Evolutionary conservation across 257 asterid genomes (phyloP), one percentile per base, ranked within the genome.

Genomic region (Jaltomata sinuosa): DNA sequence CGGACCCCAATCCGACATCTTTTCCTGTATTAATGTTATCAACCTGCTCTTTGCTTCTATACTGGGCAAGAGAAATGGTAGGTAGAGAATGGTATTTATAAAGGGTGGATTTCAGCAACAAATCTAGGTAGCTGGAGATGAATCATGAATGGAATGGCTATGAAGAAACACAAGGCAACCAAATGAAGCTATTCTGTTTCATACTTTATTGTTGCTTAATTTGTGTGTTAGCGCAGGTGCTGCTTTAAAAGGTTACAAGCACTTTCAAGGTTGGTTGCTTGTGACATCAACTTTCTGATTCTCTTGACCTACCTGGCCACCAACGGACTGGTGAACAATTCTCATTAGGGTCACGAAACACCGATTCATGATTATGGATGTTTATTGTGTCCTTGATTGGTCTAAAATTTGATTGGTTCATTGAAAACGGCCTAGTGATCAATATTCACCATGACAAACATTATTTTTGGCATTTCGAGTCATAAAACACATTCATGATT

Each of bases 1-100:
- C 32, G 98, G 97, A 12, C 96, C 99, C 99, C 98, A 96, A 84
- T 96, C 98, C 8, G 96, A 81, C 98, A 94, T 95, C 86, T 87
- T 83, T 2, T 3, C 22, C 62, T 50, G 2, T 57, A 22, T 9
- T 9, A 59, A 22, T 59, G 67, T 59, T 22, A 12, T 12, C 69
- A 62, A 62, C 36, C 3, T 65, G 3, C 27, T 62, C 38, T 45
- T 8, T 74, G 11, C 68, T 61, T 61, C 38, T 62, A 29, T 74
- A 74, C 34, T 12, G 36, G 57, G n/a, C 52, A 42, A 50, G n/a
- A 45, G 21, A 29, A 42, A 9, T 45, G 53, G 29, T 14, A 71
- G 0, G 53, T 11, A 49, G 53, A 42, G 34, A 9, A 29, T 22
- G 18, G 27, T 25, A 74, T 40, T 74, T 47, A 74, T 50, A 40